A percentile compares a stretch with the other conserved stretches of the same genome.
These are phyloP conservation scores for Solanum hybrid DNA, from an alignment of 305 asterid species.

Conservation along the genomic window DNA sequence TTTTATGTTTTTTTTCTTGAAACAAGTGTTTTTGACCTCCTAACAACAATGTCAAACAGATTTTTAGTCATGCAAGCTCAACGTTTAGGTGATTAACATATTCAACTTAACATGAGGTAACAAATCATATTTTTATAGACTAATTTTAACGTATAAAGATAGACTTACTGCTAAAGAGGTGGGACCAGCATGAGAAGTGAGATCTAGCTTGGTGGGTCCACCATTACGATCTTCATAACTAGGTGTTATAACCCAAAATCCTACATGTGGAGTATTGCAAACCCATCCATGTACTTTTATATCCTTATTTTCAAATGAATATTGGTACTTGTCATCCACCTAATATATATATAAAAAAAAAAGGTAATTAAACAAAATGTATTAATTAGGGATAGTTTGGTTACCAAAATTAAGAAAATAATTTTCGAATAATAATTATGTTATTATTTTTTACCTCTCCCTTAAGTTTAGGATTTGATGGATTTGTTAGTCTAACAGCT, in stretches of 20 bases:
- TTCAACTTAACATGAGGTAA: background rate
- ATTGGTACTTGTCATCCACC: constrained; percentile 77
- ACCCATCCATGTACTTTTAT: constrained; percentile 69
- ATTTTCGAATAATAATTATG: background rate
- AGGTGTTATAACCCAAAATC: constrained; percentile 67
- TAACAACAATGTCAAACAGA: too few species aligned
- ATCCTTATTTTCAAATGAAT: constrained; percentile 48
- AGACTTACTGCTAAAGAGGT: constrained; percentile 43
- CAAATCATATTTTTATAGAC: accelerated
- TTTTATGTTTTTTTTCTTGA: too few species aligned
- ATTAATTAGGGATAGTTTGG: background rate
- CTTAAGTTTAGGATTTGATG: constrained; percentile 23
- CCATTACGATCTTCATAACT: constrained; percentile 60
- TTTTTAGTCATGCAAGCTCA: background rate
- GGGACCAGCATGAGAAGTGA: constrained; percentile 63
- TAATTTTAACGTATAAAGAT: background rate
- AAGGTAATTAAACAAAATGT: background rate
- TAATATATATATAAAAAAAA: background rate
- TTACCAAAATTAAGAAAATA: background rate
- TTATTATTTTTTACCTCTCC: constrained; percentile 32
- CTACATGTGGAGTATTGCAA: constrained; percentile 22
- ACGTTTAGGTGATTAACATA: background rate
- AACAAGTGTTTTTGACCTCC: too few species aligned
- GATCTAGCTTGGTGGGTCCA: constrained; percentile 58
- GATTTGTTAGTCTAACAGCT: constrained; percentile 38